Conservation (phyloP, 768 basidiomycete species). For the Lactifluus hygrophoroides region DNA sequence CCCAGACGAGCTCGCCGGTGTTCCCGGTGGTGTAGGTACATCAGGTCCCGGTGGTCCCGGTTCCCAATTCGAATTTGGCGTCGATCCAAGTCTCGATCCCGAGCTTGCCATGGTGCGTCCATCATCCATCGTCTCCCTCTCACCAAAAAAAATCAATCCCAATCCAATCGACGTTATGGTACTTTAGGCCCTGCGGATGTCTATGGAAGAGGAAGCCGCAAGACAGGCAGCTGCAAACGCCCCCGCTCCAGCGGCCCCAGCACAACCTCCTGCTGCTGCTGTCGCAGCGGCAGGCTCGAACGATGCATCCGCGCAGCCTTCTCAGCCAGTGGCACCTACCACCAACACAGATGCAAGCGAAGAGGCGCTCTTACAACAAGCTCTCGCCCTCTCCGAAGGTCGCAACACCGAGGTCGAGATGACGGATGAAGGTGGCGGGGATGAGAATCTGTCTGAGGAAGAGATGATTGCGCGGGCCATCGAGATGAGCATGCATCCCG, state of each 20-base stretch:
- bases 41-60: slow-evolving; percentile 26
- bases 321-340: slow-evolving; percentile 28
- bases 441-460: slow-evolving; percentile 71
- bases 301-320: slow-evolving; percentile 24
- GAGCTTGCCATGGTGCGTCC: slow-evolving; percentile 89
- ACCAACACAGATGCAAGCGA: slow-evolving; percentile 53
- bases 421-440: slow-evolving; percentile 38
- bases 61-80: slow-evolving; percentile 66
- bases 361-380: slow-evolving; percentile 65
- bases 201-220: slow-evolving; percentile 89
- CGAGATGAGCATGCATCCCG: slow-evolving; percentile 76
- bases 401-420: slow-evolving; percentile 42
- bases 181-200: slow-evolving; percentile 96
- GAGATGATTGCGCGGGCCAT: slow-evolving; percentile 88
- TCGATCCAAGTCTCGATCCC: slow-evolving; percentile 93
- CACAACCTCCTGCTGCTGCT: slow-evolving; percentile 28
- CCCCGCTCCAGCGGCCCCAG: slow-evolving; percentile 20
- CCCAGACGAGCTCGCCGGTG: slow-evolving; percentile 45
- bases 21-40: slow-evolving; percentile 36
- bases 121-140: background rate
- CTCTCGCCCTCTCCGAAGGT: slow-evolving; percentile 64
- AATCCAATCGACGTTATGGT: too few relatives aligned
- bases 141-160: too few relatives aligned
- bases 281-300: slow-evolving; percentile 30
- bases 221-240: slow-evolving; percentile 49